Conservation (phyloP, 371 early-diverging fungal genomes). For the Mortierella sp. region DNA sequence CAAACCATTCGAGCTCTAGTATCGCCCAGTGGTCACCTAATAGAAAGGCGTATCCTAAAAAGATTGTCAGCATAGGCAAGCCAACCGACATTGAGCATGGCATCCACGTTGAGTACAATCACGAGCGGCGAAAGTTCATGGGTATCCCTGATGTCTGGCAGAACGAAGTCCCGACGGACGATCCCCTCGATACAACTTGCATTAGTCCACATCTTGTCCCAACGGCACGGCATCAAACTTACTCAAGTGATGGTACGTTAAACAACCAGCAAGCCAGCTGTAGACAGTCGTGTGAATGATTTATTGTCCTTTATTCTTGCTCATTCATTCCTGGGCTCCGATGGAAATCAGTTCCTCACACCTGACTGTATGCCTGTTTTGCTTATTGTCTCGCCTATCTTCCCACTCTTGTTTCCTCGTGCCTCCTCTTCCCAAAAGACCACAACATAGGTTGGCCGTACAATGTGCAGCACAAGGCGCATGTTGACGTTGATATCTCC, state of each 20-base stretch:
- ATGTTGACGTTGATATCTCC: slow-evolving; percentile 64
- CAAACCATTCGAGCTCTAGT: slow-evolving; percentile 53
- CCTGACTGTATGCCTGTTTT: too few relatives aligned
- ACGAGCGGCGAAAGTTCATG: slow-evolving; percentile 70
- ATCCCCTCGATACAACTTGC: slow-evolving; percentile 71
- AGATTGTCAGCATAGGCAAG: slow-evolving; percentile 69
- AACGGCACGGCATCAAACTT: slow-evolving; percentile 43
- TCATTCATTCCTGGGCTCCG: neutral
- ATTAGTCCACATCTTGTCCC: slow-evolving; percentile 75
- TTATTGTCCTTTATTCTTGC: neutral
- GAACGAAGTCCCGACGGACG: slow-evolving; percentile 70
- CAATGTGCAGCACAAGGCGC: slow-evolving; percentile 71
- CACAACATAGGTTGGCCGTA: slow-evolving; percentile 69
- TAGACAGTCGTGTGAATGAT: too few relatives aligned
- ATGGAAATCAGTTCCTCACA: neutral
- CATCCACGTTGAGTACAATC: slow-evolving; percentile 74
- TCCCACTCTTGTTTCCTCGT: slow-evolving; percentile 1
- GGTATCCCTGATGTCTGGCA: slow-evolving; percentile 78
- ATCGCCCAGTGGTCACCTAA: slow-evolving; percentile 47
- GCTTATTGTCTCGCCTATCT: slow-evolving; percentile 14
- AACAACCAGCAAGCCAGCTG: too few relatives aligned
- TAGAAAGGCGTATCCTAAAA: slow-evolving; percentile 52
- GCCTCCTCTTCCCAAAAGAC: too few relatives aligned
- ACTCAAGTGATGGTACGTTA: slow-evolving; percentile 20
- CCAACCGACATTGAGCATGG: slow-evolving; percentile 77